phyloP scores from a whole-genome alignment of 495 filamentous ascomycete species.

The Penicillium silybi region DNA sequence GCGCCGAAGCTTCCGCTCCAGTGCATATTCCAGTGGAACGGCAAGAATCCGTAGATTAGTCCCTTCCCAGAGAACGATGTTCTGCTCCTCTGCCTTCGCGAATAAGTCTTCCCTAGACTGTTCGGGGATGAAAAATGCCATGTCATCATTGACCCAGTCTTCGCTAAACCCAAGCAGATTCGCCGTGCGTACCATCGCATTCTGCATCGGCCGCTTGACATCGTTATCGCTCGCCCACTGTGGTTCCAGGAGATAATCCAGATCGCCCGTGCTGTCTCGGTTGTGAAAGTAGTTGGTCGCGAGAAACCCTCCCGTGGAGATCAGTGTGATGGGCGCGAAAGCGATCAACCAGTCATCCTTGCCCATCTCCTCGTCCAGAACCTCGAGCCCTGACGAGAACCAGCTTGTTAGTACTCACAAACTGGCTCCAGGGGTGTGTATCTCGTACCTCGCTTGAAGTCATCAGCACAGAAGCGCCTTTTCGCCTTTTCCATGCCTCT shows the following conservation, averaged over 20 bases:
- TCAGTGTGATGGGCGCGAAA: conserved; percentile 31
- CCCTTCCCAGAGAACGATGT: conserved; percentile 25
- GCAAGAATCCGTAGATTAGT: conserved; percentile 21
- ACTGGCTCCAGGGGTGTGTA: neutral
- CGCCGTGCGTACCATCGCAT: conserved; percentile 15
- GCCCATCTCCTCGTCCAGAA: conserved; percentile 26
- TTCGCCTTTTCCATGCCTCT: conserved; percentile 11
- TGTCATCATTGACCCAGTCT: conserved; percentile 28
- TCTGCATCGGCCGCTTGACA: conserved; percentile 18
- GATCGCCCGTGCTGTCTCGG: conserved; percentile 27
- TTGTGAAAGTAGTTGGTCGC: conserved; percentile 24
- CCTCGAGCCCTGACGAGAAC: conserved; percentile 18
- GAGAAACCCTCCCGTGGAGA: conserved; percentile 28
- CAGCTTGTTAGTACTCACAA: neutral
- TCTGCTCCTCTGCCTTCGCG: conserved; percentile 21
- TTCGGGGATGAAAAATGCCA: conserved; percentile 28
- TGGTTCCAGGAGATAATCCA: conserved; percentile 31
- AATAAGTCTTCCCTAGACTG: conserved; percentile 16
- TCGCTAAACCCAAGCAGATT: conserved; percentile 13
- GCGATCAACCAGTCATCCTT: conserved; percentile 23
- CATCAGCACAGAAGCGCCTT: conserved; percentile 10
- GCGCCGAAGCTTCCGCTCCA: conserved; percentile 30
- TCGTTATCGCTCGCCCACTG: conserved; percentile 25
- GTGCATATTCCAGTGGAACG: conserved; percentile 32
- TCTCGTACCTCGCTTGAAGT: conserved; percentile 7